Evolutionary conservation across 805 yeast species (phyloP), one percentile per base, ranked within the genome.

Genomic region (Candida suzukii): DNA sequence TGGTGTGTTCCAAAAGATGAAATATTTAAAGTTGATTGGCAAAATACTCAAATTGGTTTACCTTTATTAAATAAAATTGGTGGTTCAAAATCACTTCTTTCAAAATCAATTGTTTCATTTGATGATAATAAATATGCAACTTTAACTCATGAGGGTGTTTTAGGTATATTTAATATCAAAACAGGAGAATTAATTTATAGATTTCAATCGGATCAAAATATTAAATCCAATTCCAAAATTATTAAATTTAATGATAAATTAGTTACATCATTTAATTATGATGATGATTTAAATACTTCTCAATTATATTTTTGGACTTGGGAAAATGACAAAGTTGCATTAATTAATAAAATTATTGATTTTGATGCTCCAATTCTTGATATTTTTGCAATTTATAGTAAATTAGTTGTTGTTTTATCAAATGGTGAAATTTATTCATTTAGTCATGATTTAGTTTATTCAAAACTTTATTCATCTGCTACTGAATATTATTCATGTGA

Each of bases 1-100:
- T n/a, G n/a, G n/a, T 46, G 50, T 30, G 43, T 52, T 16, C 45
- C 52, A 7, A 58, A 67, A 21, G 82, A 77, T 40, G 80, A 77
- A 45, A 78, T 80, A 0, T 75, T 71, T 52, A 57, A 58, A 16
- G 63, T 63, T 27, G 86, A 80, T 49, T 78, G 82, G 81, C 70
- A 75, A 36, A 54, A 67, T 9, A 63, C 62, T 25, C 69, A 67
- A 38, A 56, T 73, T 24, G 81, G 81, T 1, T 48, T 53, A 7
- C 61, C 71, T 49, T 19, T 31, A 31, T 6, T 12, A 12, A 16
- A 7, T 16, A 30, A 11, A 7, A 17, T 12, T 16, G 20, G 33
- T 7, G 33, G 33, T 11, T 30, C 19, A 6, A 7, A 17, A 5
- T 4, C 7, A 4, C 13, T 30, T 7, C 7, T 12, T 17, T 8